Base-by-base conservation (phyloP, 2,329 filamentous ascomycete genomes). In the Colletotrichum noveboracense region DNA sequence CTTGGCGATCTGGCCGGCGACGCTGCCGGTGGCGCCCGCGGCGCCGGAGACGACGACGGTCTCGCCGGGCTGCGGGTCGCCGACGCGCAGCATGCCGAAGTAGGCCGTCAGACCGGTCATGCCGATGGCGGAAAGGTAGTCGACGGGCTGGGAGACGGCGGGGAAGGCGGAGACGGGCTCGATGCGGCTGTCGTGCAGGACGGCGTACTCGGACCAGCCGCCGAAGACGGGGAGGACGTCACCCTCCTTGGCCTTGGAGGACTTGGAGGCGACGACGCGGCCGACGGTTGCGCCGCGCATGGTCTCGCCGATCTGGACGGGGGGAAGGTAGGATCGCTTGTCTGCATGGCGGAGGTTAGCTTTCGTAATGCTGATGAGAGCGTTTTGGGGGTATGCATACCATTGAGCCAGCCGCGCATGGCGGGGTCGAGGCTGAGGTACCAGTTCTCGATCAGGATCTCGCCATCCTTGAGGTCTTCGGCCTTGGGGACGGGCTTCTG, bases 1-100 rank as follows among this genome's bases (percentile, higher is more conserved):
- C 87, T 95, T 95, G 21, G 94, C 93, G 78, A 96, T 95, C 85
- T 96, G 94, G 1, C 93, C 94, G 0, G 91, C 94, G 2, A 96
- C 91, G 80, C 90, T 93, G 2, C 94, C 94, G 0, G 94, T 96
- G 0, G 94, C 94, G 3, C 94, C 94, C 0, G 94, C 94, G 3
- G 94, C 94, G 8, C 94, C 94, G 10, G 92, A 94, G 0, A 96
- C 93, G 9, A 96, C 93, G 2, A 96, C 94, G 6, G 93, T 92
- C 78, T 96, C 93, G 6, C 94, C 94, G 4, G 89, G 83, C 82
- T 93, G 91, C 55, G 93, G 91, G 71, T 93, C 86, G 4, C 91
- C 94, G 61, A 96, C 90, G 71, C 94, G 89, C 34, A 91, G 83
- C 81, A 96, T 91, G 24, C 94, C 94, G 77, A 94, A 94, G 85